A percentile compares a stretch with the other conserved stretches of the same genome.
Evolutionary conservation across 176 grass and related monocot species (phyloP).

Genomic region (Urochloa ruziziensis): DNA sequence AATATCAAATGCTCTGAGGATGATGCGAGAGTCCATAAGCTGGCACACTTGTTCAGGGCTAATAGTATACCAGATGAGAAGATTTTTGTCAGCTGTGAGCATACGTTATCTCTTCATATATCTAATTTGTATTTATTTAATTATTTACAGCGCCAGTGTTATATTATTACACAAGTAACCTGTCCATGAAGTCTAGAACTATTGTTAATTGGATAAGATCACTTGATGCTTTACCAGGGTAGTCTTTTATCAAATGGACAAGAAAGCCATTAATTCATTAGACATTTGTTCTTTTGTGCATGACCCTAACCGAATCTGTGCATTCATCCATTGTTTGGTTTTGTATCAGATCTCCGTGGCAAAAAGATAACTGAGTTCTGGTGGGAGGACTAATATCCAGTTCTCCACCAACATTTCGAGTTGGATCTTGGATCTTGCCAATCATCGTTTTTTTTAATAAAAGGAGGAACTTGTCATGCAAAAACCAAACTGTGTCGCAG

Average conservation of each 20-base stretch:
- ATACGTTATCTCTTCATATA: constrained; percentile 3
- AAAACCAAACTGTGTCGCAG: background rate
- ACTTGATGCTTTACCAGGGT: background rate
- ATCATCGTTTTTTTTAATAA: background rate
- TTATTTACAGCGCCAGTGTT: background rate
- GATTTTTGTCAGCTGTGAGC: constrained; percentile 18
- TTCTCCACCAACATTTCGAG: background rate
- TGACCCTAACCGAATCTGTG: background rate
- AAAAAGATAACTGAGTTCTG: background rate
- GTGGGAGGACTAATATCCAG: background rate
- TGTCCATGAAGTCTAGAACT: background rate
- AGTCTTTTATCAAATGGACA: background rate
- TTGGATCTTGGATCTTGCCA: background rate
- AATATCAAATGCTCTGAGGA: constrained; percentile 38
- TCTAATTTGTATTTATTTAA: background rate
- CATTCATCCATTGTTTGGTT: background rate
- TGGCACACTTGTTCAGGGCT: too few species aligned
- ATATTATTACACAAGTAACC: background rate
- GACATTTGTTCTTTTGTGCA: background rate
- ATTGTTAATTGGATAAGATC: background rate
- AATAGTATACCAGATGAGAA: constrained; percentile 16
- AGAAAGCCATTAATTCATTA: background rate
- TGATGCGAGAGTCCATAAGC: too few species aligned
- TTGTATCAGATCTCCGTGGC: background rate
- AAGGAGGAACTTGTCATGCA: background rate